Conservation (phyloP, 163 green algal genomes). For the Chlamydomonas reinhardtii region DNA sequence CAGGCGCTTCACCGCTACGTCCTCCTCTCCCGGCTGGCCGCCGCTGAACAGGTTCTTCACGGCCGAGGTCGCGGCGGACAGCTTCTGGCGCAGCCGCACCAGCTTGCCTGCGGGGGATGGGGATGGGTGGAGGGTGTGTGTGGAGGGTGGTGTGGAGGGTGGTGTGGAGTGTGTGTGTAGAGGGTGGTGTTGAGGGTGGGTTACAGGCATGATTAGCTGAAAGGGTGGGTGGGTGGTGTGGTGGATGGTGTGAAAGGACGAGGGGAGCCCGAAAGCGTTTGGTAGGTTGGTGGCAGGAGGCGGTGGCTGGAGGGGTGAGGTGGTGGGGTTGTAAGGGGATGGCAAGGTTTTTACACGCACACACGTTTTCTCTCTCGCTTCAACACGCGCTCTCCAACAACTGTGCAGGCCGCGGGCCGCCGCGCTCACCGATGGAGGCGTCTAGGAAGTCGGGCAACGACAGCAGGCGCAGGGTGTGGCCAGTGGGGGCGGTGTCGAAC, state of each 20-base stretch:
- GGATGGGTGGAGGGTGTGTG: too few relatives aligned
- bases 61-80: conserved; percentile 75
- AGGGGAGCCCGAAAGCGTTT: too few relatives aligned
- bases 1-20: conserved; percentile 84
- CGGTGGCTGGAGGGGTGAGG: too few relatives aligned
- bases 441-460: conserved; percentile 96
- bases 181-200: background rate
- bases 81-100: conserved; percentile 89
- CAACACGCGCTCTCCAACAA: too few relatives aligned
- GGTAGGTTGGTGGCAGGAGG: too few relatives aligned
- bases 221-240: too few relatives aligned
- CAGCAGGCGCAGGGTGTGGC: conserved; percentile 97
- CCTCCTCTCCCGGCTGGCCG: conserved; percentile 62
- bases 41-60: conserved; percentile 92
- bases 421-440: background rate
- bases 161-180: background rate
- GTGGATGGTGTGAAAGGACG: too few relatives aligned
- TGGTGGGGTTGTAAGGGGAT: too few relatives aligned
- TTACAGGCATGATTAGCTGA: too few relatives aligned
- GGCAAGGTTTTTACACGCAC: too few relatives aligned
- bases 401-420: too few relatives aligned
- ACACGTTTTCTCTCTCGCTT: too few relatives aligned
- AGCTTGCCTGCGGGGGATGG: conserved; percentile 34
- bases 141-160: background rate
- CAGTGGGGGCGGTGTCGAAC: conserved; percentile 97